A percentile compares a stretch with the other conserved stretches of the same genome.
phyloP scores from a whole-genome alignment of 139 green algal genomes.

The Auxenochlorella pyrenoidosa region DNA sequence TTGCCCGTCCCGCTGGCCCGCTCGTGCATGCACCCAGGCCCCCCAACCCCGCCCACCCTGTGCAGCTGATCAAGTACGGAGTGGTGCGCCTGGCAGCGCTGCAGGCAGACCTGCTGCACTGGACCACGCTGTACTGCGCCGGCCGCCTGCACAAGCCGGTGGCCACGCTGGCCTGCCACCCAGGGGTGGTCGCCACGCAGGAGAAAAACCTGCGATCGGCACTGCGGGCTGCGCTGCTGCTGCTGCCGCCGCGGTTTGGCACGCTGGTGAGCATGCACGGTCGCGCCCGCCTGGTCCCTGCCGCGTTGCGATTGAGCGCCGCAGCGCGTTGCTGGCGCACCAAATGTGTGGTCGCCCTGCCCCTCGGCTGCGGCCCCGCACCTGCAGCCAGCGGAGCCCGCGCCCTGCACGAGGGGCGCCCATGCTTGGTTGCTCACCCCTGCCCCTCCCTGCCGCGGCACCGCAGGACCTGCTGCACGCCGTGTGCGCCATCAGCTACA shows the following conservation, averaged over 20 bases:
- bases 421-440: too few species aligned
- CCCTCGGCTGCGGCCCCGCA: too few species aligned
- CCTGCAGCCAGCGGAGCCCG: too few species aligned
- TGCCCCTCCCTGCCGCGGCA: background rate
- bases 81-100: constrained; percentile 67
- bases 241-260: constrained; percentile 70
- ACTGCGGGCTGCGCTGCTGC: constrained; percentile 72
- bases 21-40: too few species aligned
- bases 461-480: constrained; percentile 72
- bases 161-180: constrained; percentile 44
- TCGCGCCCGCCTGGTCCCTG: too few species aligned
- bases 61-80: constrained; percentile 88
- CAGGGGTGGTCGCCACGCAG: constrained; percentile 10
- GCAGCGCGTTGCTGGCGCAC: background rate
- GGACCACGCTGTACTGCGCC: constrained; percentile 80
- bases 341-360: background rate
- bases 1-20: too few species aligned
- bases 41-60: background rate
- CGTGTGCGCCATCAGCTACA: constrained; percentile 84
- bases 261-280: constrained; percentile 44
- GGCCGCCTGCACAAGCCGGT: constrained; percentile 92
- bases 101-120: constrained; percentile 72
- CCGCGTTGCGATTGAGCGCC: too few species aligned
- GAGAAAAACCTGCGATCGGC: constrained; percentile 74
- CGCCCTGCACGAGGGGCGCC: too few species aligned